Percentiles rank a stretch among this genome's conserved stretches.
Evolutionary conservation across 331 rosid genomes (phyloP).

Genomic region (Prunus yedoensis): DNA sequence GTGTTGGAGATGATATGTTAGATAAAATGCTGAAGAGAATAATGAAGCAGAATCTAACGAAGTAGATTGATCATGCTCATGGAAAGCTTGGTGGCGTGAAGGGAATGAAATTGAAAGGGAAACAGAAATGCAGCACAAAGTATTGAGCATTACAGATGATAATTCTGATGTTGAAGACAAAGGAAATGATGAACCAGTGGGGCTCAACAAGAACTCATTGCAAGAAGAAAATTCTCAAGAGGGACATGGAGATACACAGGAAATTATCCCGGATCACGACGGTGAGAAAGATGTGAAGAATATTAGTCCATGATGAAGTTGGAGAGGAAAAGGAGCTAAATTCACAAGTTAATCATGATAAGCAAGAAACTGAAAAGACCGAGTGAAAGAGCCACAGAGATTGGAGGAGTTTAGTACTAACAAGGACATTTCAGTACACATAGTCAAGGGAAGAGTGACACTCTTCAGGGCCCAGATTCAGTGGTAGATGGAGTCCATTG

Average conservation of each 20-base stretch:
- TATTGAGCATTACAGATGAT: not conserved
- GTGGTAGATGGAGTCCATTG: constrained; percentile 8
- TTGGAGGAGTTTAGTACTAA: constrained; percentile 1
- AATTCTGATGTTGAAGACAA: not conserved
- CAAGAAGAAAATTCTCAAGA: not conserved
- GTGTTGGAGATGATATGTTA: not conserved
- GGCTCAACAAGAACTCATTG: not conserved
- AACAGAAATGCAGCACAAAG: not conserved
- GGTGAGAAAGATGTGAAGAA: not conserved
- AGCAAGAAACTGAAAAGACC: not conserved
- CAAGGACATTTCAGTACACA: not conserved
- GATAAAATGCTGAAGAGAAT: not conserved
- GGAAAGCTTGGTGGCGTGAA: not conserved
- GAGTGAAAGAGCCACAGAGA: not conserved
- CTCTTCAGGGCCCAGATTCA: constrained; percentile 3
- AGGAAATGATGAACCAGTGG: not conserved
- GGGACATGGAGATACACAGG: constrained; percentile 1
- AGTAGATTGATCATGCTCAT: not conserved
- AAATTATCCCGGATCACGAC: not conserved
- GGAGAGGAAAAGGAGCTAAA: constrained; percentile 1
- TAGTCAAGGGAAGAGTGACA: not conserved
- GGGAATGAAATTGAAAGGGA: constrained; percentile 2
- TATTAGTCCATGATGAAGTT: not conserved
- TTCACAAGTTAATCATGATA: not conserved
- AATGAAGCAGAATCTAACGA: not conserved